Percentiles rank a stretch among this genome's conserved stretches.
phyloP scores from a whole-genome alignment of 495 filamentous ascomycete genomes.

The Lepraria neglecta region DNA sequence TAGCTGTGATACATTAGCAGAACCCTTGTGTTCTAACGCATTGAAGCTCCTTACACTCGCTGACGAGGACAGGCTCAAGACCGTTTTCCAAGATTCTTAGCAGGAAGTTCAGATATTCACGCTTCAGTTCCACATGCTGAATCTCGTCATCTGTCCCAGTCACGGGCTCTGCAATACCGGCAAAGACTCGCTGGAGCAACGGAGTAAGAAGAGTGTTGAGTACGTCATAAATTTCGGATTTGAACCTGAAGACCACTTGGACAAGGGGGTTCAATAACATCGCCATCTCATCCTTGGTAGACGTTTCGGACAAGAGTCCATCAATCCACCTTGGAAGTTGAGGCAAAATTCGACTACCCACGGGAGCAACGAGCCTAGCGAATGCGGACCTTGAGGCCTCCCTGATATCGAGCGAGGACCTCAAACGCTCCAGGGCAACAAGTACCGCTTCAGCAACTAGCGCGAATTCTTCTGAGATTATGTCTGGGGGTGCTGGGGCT shows the following conservation, averaged over 20 bases:
- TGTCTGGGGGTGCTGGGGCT: slow-evolving; percentile 53
- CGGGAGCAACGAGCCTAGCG: slow-evolving; percentile 76
- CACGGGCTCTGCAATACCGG: slow-evolving; percentile 73
- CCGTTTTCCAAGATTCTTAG: slow-evolving; percentile 83
- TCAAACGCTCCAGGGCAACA: slow-evolving; percentile 75
- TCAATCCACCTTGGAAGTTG: slow-evolving; percentile 96
- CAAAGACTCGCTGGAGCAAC: slow-evolving; percentile 80
- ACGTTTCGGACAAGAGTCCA: slow-evolving; percentile 79
- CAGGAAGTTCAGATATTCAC: slow-evolving; percentile 88
- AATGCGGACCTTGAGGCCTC: slow-evolving; percentile 84
- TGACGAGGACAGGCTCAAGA: slow-evolving; percentile 79
- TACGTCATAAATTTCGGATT: slow-evolving; percentile 79
- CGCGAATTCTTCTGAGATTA: slow-evolving; percentile 74
- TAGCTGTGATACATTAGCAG: slow-evolving; percentile 42
- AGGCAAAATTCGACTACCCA: slow-evolving; percentile 77
- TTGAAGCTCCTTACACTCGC: slow-evolving; percentile 49
- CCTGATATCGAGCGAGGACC: slow-evolving; percentile 67
- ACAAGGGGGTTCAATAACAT: slow-evolving; percentile 87
- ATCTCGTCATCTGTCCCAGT: slow-evolving; percentile 93
- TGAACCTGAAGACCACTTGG: slow-evolving; percentile 92
- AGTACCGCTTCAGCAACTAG: slow-evolving; percentile 81
- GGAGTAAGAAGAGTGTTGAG: slow-evolving; percentile 85
- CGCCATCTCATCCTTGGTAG: slow-evolving; percentile 93
- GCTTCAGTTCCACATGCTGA: slow-evolving; percentile 81
- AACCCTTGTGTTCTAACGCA: background rate